These are phyloP conservation scores for Coprinellus micaceus DNA, from an alignment of 768 basidiomycete species.

Conservation along the genomic window DNA sequence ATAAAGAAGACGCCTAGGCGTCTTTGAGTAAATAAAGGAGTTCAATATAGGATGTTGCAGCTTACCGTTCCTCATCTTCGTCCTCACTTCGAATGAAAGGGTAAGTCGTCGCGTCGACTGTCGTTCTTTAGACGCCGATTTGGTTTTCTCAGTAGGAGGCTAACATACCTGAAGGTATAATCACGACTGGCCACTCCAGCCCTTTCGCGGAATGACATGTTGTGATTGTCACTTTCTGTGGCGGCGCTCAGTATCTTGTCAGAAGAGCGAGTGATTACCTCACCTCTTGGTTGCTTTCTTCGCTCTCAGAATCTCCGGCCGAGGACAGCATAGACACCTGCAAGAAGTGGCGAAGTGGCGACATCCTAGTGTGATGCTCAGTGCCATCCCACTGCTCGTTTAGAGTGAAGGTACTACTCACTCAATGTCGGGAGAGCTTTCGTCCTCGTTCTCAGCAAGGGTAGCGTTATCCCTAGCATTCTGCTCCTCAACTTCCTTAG, in stretches of 20 bases:
- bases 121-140: not conserved
- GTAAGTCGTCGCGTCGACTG: conserved; percentile 71
- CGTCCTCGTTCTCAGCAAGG: conserved; percentile 5
- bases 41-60: not conserved
- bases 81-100: conserved; percentile 75
- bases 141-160: not conserved
- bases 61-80: conserved; percentile 75
- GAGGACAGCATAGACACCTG: conserved; percentile 82
- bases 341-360: conserved; percentile 66
- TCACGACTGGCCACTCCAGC: conserved; percentile 88
- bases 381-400: not conserved
- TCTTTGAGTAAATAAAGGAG: not conserved
- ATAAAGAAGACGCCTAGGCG: conserved; percentile 69
- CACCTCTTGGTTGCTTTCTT: conserved; percentile 12
- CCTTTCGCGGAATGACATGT: conserved; percentile 92
- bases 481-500: conserved; percentile 49
- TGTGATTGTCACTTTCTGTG: conserved; percentile 77
- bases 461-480: conserved; percentile 12
- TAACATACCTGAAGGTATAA: conserved; percentile 62
- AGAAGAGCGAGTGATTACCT: not conserved
- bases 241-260: not conserved
- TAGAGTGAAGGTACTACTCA: not conserved
- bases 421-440: not conserved
- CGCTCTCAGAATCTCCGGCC: conserved; percentile 63
- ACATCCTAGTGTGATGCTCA: conserved; percentile 25